These are phyloP conservation scores for Fusarium armeniacum DNA, from an alignment of 2,329 filamentous ascomycete genomes.

Conservation along the genomic window DNA sequence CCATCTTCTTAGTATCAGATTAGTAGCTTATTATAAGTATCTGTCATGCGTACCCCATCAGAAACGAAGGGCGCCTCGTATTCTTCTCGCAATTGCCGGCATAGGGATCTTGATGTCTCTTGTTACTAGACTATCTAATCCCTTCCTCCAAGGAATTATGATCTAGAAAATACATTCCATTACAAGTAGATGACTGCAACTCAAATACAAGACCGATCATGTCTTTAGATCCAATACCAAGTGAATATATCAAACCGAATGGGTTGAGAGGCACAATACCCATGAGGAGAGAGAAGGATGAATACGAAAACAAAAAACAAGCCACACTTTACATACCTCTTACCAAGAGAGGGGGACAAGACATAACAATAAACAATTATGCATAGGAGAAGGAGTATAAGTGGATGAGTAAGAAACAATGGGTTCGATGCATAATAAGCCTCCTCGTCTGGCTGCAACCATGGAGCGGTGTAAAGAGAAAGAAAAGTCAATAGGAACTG, in stretches of 20 bases:
- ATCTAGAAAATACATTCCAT: background rate
- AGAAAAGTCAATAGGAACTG: background rate
- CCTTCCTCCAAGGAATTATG: background rate
- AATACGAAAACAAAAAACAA: conserved; percentile 13
- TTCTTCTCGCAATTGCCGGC: background rate
- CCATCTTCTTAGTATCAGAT: conserved; percentile 18
- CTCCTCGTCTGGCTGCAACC: background rate
- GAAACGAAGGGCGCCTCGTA: conserved; percentile 14
- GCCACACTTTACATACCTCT: background rate
- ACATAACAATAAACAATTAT: background rate
- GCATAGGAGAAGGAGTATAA: background rate
- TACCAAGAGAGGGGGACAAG: background rate
- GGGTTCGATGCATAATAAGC: conserved; percentile 8
- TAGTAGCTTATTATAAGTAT: conserved; percentile 17
- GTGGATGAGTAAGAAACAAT: conserved; percentile 1
- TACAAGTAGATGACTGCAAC: background rate
- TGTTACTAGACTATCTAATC: background rate
- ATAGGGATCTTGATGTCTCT: background rate
- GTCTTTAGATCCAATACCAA: background rate
- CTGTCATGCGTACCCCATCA: background rate
- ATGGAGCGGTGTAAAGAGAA: conserved; percentile 6
- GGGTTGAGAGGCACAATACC: background rate
- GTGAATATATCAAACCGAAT: background rate
- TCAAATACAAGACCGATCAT: background rate
- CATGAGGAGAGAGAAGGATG: background rate